phyloP scores from a whole-genome alignment of 208 protist genomes.

The Trypanosoma melophagium region DNA sequence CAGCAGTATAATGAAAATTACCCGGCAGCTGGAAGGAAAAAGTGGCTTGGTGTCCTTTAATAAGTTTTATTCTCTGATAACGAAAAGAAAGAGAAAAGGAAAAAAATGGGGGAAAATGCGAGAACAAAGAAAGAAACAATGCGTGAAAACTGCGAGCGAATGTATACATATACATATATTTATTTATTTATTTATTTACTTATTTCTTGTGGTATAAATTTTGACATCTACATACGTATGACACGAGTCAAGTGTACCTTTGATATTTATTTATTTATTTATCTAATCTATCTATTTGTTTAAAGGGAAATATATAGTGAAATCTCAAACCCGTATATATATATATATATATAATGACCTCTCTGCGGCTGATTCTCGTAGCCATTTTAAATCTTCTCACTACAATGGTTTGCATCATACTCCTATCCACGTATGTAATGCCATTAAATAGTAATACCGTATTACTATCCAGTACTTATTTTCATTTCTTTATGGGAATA shows the following conservation, averaged over 20 bases:
- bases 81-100: neutral
- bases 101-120: neutral
- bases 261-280: conserved; percentile 2
- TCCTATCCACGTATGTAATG: conserved; percentile 10
- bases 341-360: neutral
- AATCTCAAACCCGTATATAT: neutral
- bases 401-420: conserved; percentile 12
- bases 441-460: neutral
- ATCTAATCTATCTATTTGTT: neutral
- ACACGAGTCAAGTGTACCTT: no score
- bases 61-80: neutral
- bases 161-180: no score
- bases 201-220: no score
- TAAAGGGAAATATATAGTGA: neutral
- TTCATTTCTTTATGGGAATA: conserved; percentile 8
- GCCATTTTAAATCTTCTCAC: neutral
- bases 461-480: neutral
- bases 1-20: conserved; percentile 48
- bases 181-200: no score
- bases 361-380: no score
- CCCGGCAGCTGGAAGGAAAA: conserved; percentile 21
- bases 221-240: no score
- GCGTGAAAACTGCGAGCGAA: no score
- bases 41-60: conserved; percentile 1
- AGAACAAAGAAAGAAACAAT: conserved; percentile 6